Evolutionary conservation across 139 green algal genomes (phyloP).

Genomic region (Zygnema circumcarinatum): DNA sequence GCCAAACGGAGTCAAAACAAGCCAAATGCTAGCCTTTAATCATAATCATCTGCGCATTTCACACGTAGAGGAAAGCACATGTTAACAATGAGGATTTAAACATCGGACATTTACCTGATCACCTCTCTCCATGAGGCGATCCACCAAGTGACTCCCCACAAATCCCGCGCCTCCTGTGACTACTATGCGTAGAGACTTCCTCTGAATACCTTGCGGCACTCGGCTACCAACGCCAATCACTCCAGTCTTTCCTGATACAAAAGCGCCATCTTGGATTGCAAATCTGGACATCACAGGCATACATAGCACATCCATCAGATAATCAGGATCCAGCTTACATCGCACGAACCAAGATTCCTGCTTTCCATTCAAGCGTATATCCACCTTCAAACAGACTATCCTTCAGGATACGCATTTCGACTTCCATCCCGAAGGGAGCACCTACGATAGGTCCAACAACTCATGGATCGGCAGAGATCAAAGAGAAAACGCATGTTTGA

Average conservation of each 20-base stretch:
- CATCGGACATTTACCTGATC: slow-evolving; percentile 56
- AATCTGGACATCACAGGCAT: not conserved
- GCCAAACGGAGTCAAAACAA: too few relatives aligned
- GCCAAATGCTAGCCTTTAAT: too few relatives aligned
- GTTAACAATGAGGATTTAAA: too few relatives aligned
- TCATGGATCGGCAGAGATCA: too few relatives aligned
- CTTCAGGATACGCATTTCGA: too few relatives aligned
- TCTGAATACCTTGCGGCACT: slow-evolving; percentile 22
- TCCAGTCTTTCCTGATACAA: not conserved
- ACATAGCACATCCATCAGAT: not conserved
- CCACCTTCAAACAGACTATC: too few relatives aligned
- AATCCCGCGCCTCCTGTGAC: slow-evolving; percentile 55
- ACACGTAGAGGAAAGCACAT: too few relatives aligned
- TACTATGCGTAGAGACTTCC: slow-evolving; percentile 39
- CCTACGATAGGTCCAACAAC: too few relatives aligned
- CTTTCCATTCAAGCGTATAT: too few relatives aligned
- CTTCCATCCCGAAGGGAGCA: too few relatives aligned
- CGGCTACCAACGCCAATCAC: not conserved
- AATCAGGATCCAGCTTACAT: not conserved
- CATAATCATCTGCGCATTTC: too few relatives aligned
- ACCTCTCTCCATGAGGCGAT: slow-evolving; percentile 48
- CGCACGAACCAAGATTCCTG: not conserved
- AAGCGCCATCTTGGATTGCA: not conserved
- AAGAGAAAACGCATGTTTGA: too few relatives aligned
- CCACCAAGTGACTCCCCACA: slow-evolving; percentile 56